Evolutionary conservation across 2,329 filamentous ascomycete species (phyloP).

Genomic region (Penicillium glabrum): DNA sequence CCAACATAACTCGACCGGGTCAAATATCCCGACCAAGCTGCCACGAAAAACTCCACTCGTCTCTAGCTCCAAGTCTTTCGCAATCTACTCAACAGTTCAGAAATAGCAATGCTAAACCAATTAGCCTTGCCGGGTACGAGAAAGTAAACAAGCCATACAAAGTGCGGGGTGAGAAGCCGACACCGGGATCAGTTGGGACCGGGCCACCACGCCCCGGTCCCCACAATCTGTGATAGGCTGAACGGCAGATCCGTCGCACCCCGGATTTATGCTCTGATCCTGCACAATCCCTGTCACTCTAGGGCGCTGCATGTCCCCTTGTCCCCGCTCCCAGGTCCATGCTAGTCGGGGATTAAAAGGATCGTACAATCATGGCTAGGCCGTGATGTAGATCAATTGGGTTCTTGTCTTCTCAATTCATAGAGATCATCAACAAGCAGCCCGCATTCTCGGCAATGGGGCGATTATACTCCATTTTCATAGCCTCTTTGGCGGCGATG

Average conservation of each 20-base stretch:
- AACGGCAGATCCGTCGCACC: not conserved
- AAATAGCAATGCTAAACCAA: too few species aligned
- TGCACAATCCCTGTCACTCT: not conserved
- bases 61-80: too few species aligned
- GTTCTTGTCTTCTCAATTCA: not conserved
- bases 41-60: too few species aligned
- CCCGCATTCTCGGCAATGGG: conserved; percentile 33
- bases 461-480: conserved; percentile 39
- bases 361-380: not conserved
- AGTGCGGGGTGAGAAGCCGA: too few species aligned
- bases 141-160: too few species aligned
- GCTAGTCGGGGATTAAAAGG: not conserved
- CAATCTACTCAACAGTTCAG: too few species aligned
- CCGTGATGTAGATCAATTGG: not conserved
- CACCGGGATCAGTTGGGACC: too few species aligned
- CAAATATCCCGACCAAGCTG: too few species aligned
- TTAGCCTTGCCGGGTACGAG: too few species aligned
- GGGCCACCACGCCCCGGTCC: not conserved
- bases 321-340: not conserved
- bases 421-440: not conserved
- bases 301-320: not conserved
- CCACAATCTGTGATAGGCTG: not conserved
- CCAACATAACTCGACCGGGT: too few species aligned
- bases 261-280: not conserved
- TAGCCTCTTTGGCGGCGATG: conserved; percentile 45